Evolutionary conservation across 2,329 filamentous ascomycete species (phyloP), one percentile per base, ranked within the genome.

Genomic region (Cladosporium sphaerospermum): DNA sequence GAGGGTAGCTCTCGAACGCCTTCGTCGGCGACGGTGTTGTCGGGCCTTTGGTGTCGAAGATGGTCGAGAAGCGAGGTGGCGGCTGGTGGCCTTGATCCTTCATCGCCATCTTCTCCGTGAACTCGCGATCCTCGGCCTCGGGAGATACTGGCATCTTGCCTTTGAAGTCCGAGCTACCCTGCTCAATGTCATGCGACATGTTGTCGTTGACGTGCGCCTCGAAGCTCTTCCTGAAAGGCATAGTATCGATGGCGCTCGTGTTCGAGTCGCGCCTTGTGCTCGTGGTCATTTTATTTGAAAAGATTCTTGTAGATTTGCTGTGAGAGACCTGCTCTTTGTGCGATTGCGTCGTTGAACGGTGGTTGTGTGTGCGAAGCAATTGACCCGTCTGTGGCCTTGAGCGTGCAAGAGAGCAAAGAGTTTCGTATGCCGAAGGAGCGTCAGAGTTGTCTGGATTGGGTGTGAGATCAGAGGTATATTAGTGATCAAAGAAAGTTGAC

Each of bases 141-240:
- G 39, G 16, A 23, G 18, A 23, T 28, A 42, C 10, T 16, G 51
- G 34, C 10, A 54, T 54, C 52, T 59, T 56, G 40, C 45, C 53
- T 19, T 59, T 55, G 32, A 47, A 48, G 31, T 62, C 56, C 45
- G 57, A 45, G 31, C 50, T 41, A 14, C 14, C 14, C 23, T 33
- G 37, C 34, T 41, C 14, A 10, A 14, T 43, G 32, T 59, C 55
- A 19, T 56, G 55, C 48, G 66, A 59, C 61, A 69, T 66, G 37
- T 67, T 55, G 42, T 61, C 55, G 58, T 70, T 69, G 52, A 65
- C 53, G 28, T 61, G 56, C 52, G 60, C 62, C 54, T 69, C 67
- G 52, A 68, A 68, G 50, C 41, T 48, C 45, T 59, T 54, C 40
- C 58, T 54, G 59, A 68, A 67, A 9, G 64, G 44, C 62, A 66